Conservation (phyloP, 78 protist species). For the Chrysochromulina parva region DNA sequence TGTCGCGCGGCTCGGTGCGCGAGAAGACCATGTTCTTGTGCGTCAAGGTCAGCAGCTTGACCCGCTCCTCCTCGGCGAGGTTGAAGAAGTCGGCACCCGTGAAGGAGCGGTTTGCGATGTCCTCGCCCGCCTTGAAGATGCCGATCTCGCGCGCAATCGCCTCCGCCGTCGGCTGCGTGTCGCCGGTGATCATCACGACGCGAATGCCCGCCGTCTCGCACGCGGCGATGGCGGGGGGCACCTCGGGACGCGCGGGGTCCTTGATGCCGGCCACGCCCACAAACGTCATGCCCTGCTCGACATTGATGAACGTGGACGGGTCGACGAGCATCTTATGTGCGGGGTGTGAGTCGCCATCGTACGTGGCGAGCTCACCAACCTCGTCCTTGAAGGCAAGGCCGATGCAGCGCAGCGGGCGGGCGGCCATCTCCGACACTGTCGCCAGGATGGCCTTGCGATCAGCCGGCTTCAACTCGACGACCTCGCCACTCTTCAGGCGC, state of each 20-base stretch:
- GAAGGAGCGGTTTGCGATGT: constrained; percentile 42
- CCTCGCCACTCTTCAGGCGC: neutral
- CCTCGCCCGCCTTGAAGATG: constrained; percentile 44
- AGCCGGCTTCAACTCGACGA: neutral
- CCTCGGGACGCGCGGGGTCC: constrained; percentile 84
- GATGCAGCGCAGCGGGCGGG: constrained; percentile 25
- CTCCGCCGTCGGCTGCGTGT: constrained; percentile 80
- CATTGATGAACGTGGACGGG: neutral
- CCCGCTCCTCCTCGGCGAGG: constrained; percentile 28
- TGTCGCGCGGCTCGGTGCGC: constrained; percentile 76
- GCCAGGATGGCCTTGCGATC: neutral
- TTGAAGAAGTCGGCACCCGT: constrained; percentile 60
- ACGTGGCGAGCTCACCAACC: neutral
- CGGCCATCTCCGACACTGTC: neutral
- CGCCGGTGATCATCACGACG: constrained; percentile 85
- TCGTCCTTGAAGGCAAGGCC: neutral
- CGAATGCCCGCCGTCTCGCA: constrained; percentile 76
- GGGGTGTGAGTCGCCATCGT: constrained; percentile 11
- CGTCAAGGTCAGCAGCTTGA: neutral
- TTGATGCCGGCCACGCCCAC: constrained; percentile 74
- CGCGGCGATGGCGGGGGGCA: constrained; percentile 47
- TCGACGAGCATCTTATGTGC: constrained; percentile 12
- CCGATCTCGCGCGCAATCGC: constrained; percentile 57
- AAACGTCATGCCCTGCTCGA: constrained; percentile 60
- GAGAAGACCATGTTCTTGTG: constrained; percentile 46